Conservation (phyloP, 2,329 filamentous ascomycete species). For the Westerdykella aurantiaca region DNA sequence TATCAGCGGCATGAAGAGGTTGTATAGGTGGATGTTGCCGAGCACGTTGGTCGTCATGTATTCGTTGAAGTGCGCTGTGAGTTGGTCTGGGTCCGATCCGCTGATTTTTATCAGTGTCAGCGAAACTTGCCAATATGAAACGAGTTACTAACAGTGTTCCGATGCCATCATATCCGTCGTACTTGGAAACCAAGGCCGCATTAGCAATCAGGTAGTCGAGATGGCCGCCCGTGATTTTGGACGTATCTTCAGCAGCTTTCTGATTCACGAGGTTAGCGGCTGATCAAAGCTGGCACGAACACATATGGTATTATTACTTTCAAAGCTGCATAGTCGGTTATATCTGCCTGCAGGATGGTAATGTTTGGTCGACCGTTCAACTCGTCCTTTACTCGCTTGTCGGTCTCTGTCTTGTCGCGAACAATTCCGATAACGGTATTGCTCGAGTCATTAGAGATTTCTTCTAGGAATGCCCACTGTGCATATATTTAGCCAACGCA, state of each 20-base stretch:
- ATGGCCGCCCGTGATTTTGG: constrained; percentile 15
- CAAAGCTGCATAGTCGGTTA: constrained; percentile 15
- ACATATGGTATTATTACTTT: constrained; percentile 6
- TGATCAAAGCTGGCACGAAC: not conserved
- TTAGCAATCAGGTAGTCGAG: constrained; percentile 53
- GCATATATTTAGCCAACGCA: not conserved
- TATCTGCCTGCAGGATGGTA: constrained; percentile 18
- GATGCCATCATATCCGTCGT: constrained; percentile 30
- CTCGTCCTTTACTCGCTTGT: constrained; percentile 41
- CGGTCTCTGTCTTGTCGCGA: constrained; percentile 40
- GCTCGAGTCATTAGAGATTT: constrained; percentile 40
- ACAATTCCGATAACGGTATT: constrained; percentile 22
- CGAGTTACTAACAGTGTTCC: constrained; percentile 35
- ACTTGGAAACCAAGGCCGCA: constrained; percentile 35
- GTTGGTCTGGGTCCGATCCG: constrained; percentile 31
- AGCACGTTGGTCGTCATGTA: constrained; percentile 47
- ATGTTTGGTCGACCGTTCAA: constrained; percentile 24
- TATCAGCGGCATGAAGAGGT: constrained; percentile 50
- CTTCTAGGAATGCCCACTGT: constrained; percentile 48
- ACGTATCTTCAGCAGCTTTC: constrained; percentile 15
- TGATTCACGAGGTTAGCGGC: not conserved
- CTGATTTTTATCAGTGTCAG: constrained; percentile 10
- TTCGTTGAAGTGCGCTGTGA: constrained; percentile 22
- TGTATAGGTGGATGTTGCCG: constrained; percentile 50
- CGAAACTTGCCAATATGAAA: not conserved